phyloP scores from a whole-genome alignment of 2,329 filamentous ascomycete genomes.

The Aspergillus quadricinctus region DNA sequence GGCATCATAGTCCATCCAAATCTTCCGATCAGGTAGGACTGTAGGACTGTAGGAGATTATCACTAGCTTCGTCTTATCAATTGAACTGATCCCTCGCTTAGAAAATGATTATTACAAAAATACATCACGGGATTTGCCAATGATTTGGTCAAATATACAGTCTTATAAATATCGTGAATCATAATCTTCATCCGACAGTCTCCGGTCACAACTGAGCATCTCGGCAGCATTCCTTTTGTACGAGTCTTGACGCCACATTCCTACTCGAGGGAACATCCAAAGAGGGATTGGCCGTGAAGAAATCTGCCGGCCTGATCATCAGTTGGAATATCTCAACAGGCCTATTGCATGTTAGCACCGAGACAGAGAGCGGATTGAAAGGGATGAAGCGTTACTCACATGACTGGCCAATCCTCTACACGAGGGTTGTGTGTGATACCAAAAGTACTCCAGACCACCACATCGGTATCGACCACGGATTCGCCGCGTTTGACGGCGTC shows the following conservation, averaged over 20 bases:
- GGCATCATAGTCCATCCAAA: not conserved
- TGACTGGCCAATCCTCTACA: conserved; percentile 43
- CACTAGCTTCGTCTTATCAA: not conserved
- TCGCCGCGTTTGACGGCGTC: conserved; percentile 31
- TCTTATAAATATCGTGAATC: not conserved
- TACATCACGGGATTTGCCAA: not conserved
- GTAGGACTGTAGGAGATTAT: no score
- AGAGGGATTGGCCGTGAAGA: conserved; percentile 51
- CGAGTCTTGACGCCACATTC: conserved; percentile 30
- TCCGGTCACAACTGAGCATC: conserved; percentile 24
- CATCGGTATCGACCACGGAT: conserved; percentile 36
- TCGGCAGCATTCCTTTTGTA: conserved; percentile 29
- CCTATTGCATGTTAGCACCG: conserved; percentile 17
- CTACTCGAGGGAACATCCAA: conserved; percentile 49
- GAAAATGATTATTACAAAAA: not conserved
- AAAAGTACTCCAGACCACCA: conserved; percentile 44
- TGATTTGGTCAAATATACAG: not conserved
- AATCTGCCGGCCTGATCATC: conserved; percentile 48
- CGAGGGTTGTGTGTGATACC: conserved; percentile 44
- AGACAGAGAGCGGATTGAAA: not conserved
- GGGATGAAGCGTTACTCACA: conserved; percentile 23
- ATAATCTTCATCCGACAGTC: not conserved
- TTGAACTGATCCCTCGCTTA: not conserved
- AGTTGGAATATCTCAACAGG: conserved; percentile 36
- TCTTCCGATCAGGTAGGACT: no score